phyloP scores from a whole-genome alignment of 768 basidiomycete genomes.

The Suillus occidentalis region DNA sequence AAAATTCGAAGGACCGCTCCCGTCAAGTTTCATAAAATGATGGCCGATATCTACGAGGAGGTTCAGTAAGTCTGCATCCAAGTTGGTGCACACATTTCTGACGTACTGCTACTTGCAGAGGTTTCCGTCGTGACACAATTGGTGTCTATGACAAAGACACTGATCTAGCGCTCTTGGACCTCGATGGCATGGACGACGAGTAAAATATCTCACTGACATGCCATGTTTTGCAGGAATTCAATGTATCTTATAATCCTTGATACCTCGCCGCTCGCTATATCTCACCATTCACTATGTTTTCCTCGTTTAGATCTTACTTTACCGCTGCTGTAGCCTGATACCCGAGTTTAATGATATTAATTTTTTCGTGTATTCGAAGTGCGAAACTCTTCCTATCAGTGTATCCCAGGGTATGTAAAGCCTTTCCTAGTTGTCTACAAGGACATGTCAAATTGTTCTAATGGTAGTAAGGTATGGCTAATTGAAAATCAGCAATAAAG shows the following conservation, averaged over 20 bases:
- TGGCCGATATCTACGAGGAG: background rate
- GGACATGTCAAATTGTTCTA: too few relatives aligned
- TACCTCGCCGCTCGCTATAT: background rate
- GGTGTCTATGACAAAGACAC: background rate
- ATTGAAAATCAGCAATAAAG: too few relatives aligned
- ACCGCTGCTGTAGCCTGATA: too few relatives aligned
- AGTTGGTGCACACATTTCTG: background rate
- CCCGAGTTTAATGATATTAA: too few relatives aligned
- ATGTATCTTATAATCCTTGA: background rate
- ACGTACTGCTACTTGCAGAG: background rate
- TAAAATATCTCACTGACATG: background rate
- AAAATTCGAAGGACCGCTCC: background rate
- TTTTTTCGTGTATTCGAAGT: too few relatives aligned
- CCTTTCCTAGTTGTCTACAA: too few relatives aligned
- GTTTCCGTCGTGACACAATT: background rate
- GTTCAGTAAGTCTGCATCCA: background rate
- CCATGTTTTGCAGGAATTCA: background rate
- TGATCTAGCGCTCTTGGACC: background rate
- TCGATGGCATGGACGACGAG: background rate
- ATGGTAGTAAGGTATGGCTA: too few relatives aligned
- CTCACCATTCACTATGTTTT: background rate
- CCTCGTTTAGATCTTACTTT: too few relatives aligned
- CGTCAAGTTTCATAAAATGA: background rate
- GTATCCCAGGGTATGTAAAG: too few relatives aligned
- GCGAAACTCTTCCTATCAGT: too few relatives aligned